Base-by-base conservation (phyloP, 2,329 filamentous ascomycete species). In the Exophiala viscosa region DNA sequence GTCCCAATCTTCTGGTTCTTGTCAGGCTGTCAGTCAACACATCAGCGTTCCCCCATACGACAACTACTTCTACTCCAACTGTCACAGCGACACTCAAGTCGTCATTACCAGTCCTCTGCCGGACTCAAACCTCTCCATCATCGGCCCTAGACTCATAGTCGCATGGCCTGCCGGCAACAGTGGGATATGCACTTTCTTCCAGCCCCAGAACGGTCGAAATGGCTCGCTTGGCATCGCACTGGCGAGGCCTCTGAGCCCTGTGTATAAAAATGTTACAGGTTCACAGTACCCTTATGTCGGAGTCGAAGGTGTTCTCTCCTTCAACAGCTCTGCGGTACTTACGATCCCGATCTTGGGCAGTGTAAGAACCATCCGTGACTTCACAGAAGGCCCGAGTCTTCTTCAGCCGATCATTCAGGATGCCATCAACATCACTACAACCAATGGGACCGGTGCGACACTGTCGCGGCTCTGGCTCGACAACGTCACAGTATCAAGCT, bases 161-260 rank as follows among this genome's bases (percentile, higher is more conserved):
- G 83, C 83, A 7, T 86, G 82, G 82, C 82, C 84, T 6, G 80
- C 82, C 7, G 83, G 83, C 1, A 83, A 86, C 60, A 85, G 82
- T 47, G 83, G 83, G 0, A 71, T 79, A 20, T 76, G 76, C 3
- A 70, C 76, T 0, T 83, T 78, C 59, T 86, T 86, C 57, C 68
- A 73, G 11, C 78, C 83, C 0, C 68, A 76, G 44, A 76, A 76
- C 59, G 77, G 76, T 2, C 61, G 71, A 11, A 80, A 82, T 53
- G 80, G 80, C 1, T 74, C 73, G 1, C 69, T 86, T 1, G 72
- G 70, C 1, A 75, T 86, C 40, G 64, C 70, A 7, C 65, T 85
- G 5, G 71, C 72, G 3, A 67, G 71, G n/a, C 72, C 76, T 0
- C 62, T 85, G 0, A 67, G 69, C 2, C 72, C 76, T 0, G 69